Base-by-base conservation (phyloP, 2,329 filamentous ascomycete genomes). In the Chrysoporthe cubensis region DNA sequence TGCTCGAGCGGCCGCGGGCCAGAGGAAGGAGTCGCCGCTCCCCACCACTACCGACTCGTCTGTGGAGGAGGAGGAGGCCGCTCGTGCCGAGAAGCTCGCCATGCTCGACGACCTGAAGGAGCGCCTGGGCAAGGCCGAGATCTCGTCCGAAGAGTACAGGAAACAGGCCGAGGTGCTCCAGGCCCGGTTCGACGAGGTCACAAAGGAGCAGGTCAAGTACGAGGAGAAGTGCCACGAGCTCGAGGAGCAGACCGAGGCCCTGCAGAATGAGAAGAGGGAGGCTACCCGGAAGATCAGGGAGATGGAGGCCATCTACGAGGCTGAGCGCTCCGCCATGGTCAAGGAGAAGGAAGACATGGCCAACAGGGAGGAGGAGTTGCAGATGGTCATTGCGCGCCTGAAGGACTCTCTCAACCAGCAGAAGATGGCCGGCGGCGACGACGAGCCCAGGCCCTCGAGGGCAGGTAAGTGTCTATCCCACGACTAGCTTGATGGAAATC, bases 261-360 rank as follows among this genome's bases (percentile, higher is more conserved):
- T 98, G 65, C 89, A 90, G 75, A 94, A 92, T 74, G 93, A 97
- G 75, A 94, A 96, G 81, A 88, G 92, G 73, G 94, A 98, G 73
- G 85, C 90, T 66, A 88, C 90, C 42, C 88, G 94, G 71, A 91
- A 96, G 79, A 92, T 93, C 75, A 89, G 95, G 71, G 96, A 99
- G 78, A 90, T 97, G 82, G 94, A 97, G 79, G 89, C 90, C 71
- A 94, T 96, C 71, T 96, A 97, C 78, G 95, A 98, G 78, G 89
- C 91, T 57, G 96, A 99, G 80, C 88, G 93, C 71, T 92, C 90
- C 75, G 89, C 92, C 65, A 91, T 95, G 81, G 89, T 93, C 75
- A 93, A 94, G 80, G 95, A 98, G 78, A 96, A 96, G 81, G 94
- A 97, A 72, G 93, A 96, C 73, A 91, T 94, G 79, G 84, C 87